phyloP scores from a whole-genome alignment of 2,329 filamentous ascomycete genomes.

The Paraphoma sp. region DNA sequence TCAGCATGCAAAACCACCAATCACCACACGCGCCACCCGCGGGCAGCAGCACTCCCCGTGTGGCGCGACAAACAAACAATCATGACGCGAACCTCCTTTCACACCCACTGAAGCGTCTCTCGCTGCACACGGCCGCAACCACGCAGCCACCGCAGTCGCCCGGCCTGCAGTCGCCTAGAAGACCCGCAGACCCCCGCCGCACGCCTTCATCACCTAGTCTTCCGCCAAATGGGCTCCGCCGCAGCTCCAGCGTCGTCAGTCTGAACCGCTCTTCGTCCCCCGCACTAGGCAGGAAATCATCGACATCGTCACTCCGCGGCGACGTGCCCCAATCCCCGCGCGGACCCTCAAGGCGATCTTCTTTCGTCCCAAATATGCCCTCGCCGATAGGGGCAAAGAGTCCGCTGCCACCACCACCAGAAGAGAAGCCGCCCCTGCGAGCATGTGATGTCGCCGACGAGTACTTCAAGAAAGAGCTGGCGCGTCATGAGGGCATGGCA shows the following conservation, averaged over 20 bases:
- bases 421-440: slow-evolving; percentile 53
- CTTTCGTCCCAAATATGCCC: slow-evolving; percentile 50
- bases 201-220: slow-evolving; percentile 37
- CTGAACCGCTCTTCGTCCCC: slow-evolving; percentile 50
- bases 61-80: slow-evolving; percentile 43
- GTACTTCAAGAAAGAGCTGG: slow-evolving; percentile 73
- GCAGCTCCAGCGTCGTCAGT: slow-evolving; percentile 53
- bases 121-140: slow-evolving; percentile 42
- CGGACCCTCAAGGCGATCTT: slow-evolving; percentile 51
- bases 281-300: slow-evolving; percentile 51
- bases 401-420: slow-evolving; percentile 46
- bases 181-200: slow-evolving; percentile 22
- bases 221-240: slow-evolving; percentile 42
- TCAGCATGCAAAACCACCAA: slow-evolving; percentile 35
- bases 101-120: slow-evolving; percentile 45
- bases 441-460: slow-evolving; percentile 68
- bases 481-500: slow-evolving; percentile 61
- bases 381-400: slow-evolving; percentile 50
- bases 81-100: slow-evolving; percentile 39
- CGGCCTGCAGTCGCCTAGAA: slow-evolving; percentile 30
- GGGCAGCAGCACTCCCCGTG: slow-evolving; percentile 14
- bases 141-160: slow-evolving; percentile 41
- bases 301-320: slow-evolving; percentile 52
- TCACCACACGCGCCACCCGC: slow-evolving; percentile 13
- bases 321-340: slow-evolving; percentile 47